Base-by-base conservation (phyloP, 2,329 filamentous ascomycete genomes). In the Pseudocercospora cruenta region DNA sequence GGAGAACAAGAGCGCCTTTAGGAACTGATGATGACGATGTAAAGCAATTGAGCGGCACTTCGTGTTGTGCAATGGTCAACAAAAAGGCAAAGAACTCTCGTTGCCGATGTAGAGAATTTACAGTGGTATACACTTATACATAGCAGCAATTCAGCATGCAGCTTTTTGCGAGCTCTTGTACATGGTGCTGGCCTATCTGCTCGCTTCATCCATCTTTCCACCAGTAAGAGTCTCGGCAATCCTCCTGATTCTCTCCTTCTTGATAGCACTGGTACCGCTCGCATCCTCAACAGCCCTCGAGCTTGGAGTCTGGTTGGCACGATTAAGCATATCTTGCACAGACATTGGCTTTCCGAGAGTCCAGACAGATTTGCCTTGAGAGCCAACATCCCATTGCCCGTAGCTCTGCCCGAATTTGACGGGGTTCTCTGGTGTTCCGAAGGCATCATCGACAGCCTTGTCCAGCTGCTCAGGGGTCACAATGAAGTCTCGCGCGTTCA, bases 401-500 rank as follows among this genome's bases (percentile, higher is more conserved):
- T 75, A 58, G 79, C 80, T n/a, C 73, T 73, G 58, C 75, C 55
- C 80, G 60, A 80, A 81, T 33, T 55, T 64, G n/a, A 67, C 66
- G 0, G 77, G 82, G 6, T 74, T 63, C 26, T 81, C 79, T 6
- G 87, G 84, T 26, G 88, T 87, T 16, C 87, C 85, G 80, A 97
- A 99, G n/a, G 90, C 84, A 69, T 84, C 81, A 22, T 96, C 90
- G 64, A 97, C 89, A 70, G 88, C 86, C 16, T 83, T 83, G 72
- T 91, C 86, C 36, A 99, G 86, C 77, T 96, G 90, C 59, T 85
- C 81, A 77, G 96, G 93, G 24, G 86, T 89, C 19, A 93, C 89
- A 76, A 99, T 97, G 81, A 98, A 99, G 45, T 87, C 83, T 26
- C 91, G 87, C 4, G 95, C 93, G 72, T 93, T 91, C 81, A 95